Base-by-base conservation (phyloP, 768 basidiomycete genomes). In the Tylopilus felleus region DNA sequence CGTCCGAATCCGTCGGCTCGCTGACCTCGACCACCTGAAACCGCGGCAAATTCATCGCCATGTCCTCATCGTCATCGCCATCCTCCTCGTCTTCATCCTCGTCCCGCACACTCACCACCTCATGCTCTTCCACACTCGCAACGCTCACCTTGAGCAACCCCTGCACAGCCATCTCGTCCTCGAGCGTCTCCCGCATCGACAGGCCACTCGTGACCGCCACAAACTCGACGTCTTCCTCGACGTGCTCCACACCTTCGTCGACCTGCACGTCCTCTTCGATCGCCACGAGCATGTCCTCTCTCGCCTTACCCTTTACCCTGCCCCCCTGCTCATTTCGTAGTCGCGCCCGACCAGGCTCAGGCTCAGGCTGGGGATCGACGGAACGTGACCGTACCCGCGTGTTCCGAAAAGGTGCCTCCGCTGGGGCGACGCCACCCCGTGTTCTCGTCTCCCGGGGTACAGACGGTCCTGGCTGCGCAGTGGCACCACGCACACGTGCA, bases 1-100 rank as follows among this genome's bases (percentile, higher is more conserved):
- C 68, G 41, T 71, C 70, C 16, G 65, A 68, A 29, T 71, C 68
- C 3, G 57, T 59, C 17, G 65, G 60, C 8, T 53, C 47, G 27
- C n/a, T 41, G 27, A 51, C 38, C 6, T 61, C 51, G 4, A 60
- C 4, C 1, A 51, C 57, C 35, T 67, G 57, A 40, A 16, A 57
- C 10, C 19, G 57, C 4, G 60, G 56, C 13, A 64, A 19, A 19
- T 25, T 46, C 0, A 38, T 3, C 13, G 39, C 6, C 4, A 21
- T 4, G 10, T 49, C 47, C 0, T 27, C 47, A 6, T 39, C 46
- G 2, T 27, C 25, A 2, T 50, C 13, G 33, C 7, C 8, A 16
- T 4, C n/a, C 12, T 49, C 49, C 1, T 27, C 47, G 7, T 38
- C 45, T 3, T 25, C 21, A 3, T 50, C 53, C 4, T 38, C 38